Base-by-base conservation (phyloP, 306 rosid genomes). In the Purshia tridentata region DNA sequence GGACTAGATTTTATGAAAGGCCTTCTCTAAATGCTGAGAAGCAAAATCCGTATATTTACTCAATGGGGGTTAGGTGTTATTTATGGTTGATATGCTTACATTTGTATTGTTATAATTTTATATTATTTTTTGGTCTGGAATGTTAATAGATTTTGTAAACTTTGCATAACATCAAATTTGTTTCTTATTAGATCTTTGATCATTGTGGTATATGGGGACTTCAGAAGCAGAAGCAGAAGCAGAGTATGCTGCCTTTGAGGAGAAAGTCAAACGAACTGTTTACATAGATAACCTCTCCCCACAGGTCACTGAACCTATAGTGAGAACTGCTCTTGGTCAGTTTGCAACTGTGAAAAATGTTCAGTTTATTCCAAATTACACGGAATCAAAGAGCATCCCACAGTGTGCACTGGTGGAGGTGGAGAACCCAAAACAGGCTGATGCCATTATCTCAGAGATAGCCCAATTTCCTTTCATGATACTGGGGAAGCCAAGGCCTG, bases 401-500 rank as follows among this genome's bases (percentile, higher is more conserved):
- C 77, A 73, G 16, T 82, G 85, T 69, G 97, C 91, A 55, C 77
- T 91, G 74, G 90, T 91, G 37, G 94, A 89, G 79, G 72, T 94
- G 87, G 96, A 88, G 41, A 84, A 87, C 40, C 8, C 50, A 6
- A 81, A 81, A 79, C 82, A 89, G 84, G 97, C 74, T 14, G 35
- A 51, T 64, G 85, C 82, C 22, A 77, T 93, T 48, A 22, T 81
- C 58, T 60, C 81, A 1, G 77, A 73, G 82, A 19, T 80, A 18
- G 6, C 56, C 0, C 79, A 84, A 19, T 76, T 67, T 74, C 88
- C 89, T 16, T 93, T 93, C 84, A 91, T 93, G 98, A 86, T 93
- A 76, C 74, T 86, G 44, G 98, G 98, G 79, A 86, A 88, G 92
- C 98, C 96, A 29, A 84, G 98, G 51, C 97, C 96, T 0, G 91